Percentiles rank a stretch among this genome's conserved stretches.
Evolutionary conservation across 1,284 basidiomycete species (phyloP).

Genomic region (Ceratobasidium sp.): DNA sequence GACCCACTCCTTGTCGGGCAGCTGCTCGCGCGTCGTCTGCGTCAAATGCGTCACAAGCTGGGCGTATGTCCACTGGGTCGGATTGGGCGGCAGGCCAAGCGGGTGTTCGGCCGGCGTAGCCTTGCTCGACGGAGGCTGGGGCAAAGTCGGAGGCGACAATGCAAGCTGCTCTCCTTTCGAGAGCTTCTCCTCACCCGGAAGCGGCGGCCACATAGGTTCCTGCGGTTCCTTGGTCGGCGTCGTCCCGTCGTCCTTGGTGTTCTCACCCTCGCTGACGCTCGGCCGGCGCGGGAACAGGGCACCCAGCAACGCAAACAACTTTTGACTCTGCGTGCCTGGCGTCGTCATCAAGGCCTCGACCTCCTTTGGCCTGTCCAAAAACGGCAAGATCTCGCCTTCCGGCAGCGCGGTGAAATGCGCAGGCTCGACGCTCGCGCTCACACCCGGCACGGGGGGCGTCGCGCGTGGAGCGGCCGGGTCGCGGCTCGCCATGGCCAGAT

Average conservation of each 20-base stretch:
- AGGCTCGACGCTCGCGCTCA: constrained; percentile 37
- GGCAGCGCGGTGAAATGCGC: constrained; percentile 71
- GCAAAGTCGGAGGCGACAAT: neutral
- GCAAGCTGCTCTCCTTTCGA: neutral
- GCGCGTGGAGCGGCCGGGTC: constrained; percentile 34
- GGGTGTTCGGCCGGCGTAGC: constrained; percentile 27
- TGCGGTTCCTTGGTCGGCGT: constrained; percentile 15
- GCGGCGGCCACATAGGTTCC: constrained; percentile 27
- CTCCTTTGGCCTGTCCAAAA: constrained; percentile 76
- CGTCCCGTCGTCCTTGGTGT: constrained; percentile 24
- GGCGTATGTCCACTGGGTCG: constrained; percentile 66
- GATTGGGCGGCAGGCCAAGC: constrained; percentile 55
- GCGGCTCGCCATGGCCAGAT: constrained; percentile 46
- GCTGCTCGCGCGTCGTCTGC: constrained; percentile 66
- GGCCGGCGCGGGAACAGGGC: constrained; percentile 64
- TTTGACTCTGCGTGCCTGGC: constrained; percentile 64
- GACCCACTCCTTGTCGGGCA: constrained; percentile 72
- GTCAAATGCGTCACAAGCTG: constrained; percentile 72
- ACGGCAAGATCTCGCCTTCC: constrained; percentile 75
- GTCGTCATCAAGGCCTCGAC: constrained; percentile 69
- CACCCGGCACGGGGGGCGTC: constrained; percentile 32
- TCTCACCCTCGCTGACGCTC: neutral
- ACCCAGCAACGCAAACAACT: constrained; percentile 72
- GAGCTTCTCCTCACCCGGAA: constrained; percentile 27
- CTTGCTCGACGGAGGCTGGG: constrained; percentile 17